These are phyloP conservation scores for Plantago major DNA, from an alignment of 257 asterid species.

Conservation along the genomic window DNA sequence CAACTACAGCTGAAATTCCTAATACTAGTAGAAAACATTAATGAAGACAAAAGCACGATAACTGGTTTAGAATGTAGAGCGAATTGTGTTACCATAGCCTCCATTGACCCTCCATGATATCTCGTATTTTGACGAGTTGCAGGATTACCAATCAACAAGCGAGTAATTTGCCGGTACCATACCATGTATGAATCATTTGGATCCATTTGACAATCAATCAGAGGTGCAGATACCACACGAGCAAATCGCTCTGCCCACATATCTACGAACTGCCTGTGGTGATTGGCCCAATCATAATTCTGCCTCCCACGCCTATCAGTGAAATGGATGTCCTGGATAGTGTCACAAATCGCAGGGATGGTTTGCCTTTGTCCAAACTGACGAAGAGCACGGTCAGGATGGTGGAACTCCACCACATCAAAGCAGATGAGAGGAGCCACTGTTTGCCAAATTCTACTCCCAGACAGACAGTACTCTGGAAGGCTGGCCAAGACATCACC, in stretches of 20 bases:
- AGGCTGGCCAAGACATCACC: constrained; percentile 44
- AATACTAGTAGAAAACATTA: neutral
- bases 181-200: constrained; percentile 61
- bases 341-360: constrained; percentile 58
- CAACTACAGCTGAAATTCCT: neutral
- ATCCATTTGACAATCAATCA: constrained; percentile 43
- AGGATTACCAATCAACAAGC: constrained; percentile 70
- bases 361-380: constrained; percentile 68
- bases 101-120: constrained; percentile 56
- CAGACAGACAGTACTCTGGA: constrained; percentile 65
- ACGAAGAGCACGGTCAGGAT: constrained; percentile 69
- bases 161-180: constrained; percentile 66
- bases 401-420: constrained; percentile 75
- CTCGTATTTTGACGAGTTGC: constrained; percentile 52
- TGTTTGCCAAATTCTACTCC: constrained; percentile 61
- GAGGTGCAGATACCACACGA: constrained; percentile 40
- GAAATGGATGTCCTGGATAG: constrained; percentile 61
- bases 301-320: constrained; percentile 83
- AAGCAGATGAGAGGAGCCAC: constrained; percentile 73
- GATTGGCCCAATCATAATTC: constrained; percentile 81
- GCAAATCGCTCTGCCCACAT: constrained; percentile 59
- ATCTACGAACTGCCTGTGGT: constrained; percentile 60
- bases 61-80: neutral
- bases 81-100: constrained; percentile 48
- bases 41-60: neutral